Evolutionary conservation across 192 early-diverging fungal species (phyloP), one percentile per base, ranked within the genome.

Genomic region (Obelidium mucronatum): DNA sequence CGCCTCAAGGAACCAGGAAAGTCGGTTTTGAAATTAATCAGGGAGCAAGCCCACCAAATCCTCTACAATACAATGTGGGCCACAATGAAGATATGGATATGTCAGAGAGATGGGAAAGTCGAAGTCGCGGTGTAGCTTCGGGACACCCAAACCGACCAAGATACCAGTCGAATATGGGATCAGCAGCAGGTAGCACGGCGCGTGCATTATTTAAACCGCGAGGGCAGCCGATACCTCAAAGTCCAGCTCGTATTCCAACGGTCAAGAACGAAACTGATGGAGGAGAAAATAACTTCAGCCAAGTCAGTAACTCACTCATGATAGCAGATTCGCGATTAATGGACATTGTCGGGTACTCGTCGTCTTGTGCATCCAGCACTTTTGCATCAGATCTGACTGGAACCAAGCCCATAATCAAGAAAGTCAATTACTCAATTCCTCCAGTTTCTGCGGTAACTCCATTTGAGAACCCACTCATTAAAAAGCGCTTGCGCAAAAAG

Each of bases 381-480:
- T 42, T 39, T 30, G 40, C 36, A 5, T 24, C 28, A 28, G 69
- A 31, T n/a, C 31, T 19, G n/a, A 72, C 28, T 13, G 26, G 22
- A 35, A 37, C 6, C 30, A 1, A 33, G 15, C n/a, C 6, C 22
- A 17, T 4, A 28, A 11, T 31, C 54, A 72, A 58, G 53, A 72
- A 72, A 39, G 39, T 31, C 51, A 72, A 40, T 59, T 72, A 58
- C 36, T n/a, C 53, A 31, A 56, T 72, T 22, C 69, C 69, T 17
- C n/a, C 51, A 28, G 53, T 58, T 58, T 72, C 69, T 17, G 13
- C 17, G 5, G 55, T 72, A 22, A 31, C 30, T 37, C 69, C 69
- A 19, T 72, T 72, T 58, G 69, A 72, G 13, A 72, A 72, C 31
- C 69, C 69, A 37, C 30, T 72, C 19, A 72, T 72, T 36, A 72